Evolutionary conservation across 371 early-diverging fungal genomes (phyloP).

Genomic region (Coemansia sp.): DNA sequence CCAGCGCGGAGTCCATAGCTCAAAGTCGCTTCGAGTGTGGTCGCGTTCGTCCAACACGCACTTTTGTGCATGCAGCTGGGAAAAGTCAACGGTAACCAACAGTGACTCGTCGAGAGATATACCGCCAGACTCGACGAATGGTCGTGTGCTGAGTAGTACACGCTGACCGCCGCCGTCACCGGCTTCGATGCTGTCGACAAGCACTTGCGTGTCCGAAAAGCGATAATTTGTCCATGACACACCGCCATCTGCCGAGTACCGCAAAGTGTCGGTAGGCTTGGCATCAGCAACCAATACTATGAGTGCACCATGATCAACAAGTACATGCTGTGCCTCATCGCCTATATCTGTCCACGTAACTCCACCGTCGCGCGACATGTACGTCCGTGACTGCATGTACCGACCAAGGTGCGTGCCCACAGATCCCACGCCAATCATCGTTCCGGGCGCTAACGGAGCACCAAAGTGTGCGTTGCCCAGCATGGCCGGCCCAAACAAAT

Average conservation of each 20-base stretch:
- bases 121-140: constrained; percentile 10
- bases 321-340: constrained; percentile 65
- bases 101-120: constrained; percentile 13
- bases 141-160: constrained; percentile 38
- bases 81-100: constrained; percentile 55
- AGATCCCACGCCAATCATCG: constrained; percentile 88
- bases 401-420: constrained; percentile 67
- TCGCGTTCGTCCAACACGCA: constrained; percentile 62
- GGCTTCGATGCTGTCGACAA: constrained; percentile 39
- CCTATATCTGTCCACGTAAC: constrained; percentile 68
- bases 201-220: constrained; percentile 29
- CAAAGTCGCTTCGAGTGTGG: constrained; percentile 69
- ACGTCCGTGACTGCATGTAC: constrained; percentile 71
- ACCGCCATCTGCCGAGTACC: constrained; percentile 69
- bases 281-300: constrained; percentile 70
- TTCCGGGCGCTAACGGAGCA: constrained; percentile 73
- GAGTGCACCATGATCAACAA: constrained; percentile 82
- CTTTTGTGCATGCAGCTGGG: constrained; percentile 43
- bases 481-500: constrained; percentile 75
- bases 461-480: constrained; percentile 70
- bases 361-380: constrained; percentile 81
- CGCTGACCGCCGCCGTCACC: constrained; percentile 47
- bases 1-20: constrained; percentile 67
- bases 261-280: constrained; percentile 67
- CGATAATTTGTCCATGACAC: constrained; percentile 60